A percentile compares a stretch with the other conserved stretches of the same genome.
These are phyloP conservation scores for Trametes cubensis DNA, from an alignment of 768 basidiomycete genomes.

Conservation along the genomic window DNA sequence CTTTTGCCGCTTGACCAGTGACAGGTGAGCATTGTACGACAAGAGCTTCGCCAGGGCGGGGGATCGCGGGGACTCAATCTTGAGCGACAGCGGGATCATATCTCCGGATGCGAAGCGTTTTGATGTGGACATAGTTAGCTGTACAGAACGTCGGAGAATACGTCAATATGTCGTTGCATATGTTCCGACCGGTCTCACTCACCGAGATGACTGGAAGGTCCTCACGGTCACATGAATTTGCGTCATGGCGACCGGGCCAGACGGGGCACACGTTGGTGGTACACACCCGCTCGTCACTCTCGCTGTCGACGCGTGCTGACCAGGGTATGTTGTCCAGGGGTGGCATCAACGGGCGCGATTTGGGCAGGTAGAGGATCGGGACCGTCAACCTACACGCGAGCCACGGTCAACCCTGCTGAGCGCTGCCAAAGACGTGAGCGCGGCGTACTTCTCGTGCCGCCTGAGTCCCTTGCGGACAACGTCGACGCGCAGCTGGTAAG, in stretches of 20 bases:
- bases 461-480: constrained; percentile 44
- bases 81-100: constrained; percentile 42
- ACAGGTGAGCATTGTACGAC: constrained; percentile 37
- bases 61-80: constrained; percentile 39
- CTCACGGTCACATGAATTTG: constrained; percentile 8
- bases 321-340: constrained; percentile 38
- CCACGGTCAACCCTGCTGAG: constrained; percentile 10
- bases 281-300: constrained; percentile 36
- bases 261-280: constrained; percentile 28
- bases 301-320: constrained; percentile 26
- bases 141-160: not conserved
- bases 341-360: constrained; percentile 42
- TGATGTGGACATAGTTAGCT: constrained; percentile 45
- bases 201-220: constrained; percentile 18
- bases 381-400: constrained; percentile 27
- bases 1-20: constrained; percentile 41
- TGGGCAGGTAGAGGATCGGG: constrained; percentile 47
- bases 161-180: not conserved
- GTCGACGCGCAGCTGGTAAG: constrained; percentile 42
- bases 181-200: not conserved
- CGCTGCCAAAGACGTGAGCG: not conserved
- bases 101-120: constrained; percentile 44
- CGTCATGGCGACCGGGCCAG: constrained; percentile 21
- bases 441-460: constrained; percentile 43
- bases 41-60: constrained; percentile 44